These are phyloP conservation scores for Termitomyces sp. DNA, from an alignment of 768 basidiomycete species.

Conservation along the genomic window DNA sequence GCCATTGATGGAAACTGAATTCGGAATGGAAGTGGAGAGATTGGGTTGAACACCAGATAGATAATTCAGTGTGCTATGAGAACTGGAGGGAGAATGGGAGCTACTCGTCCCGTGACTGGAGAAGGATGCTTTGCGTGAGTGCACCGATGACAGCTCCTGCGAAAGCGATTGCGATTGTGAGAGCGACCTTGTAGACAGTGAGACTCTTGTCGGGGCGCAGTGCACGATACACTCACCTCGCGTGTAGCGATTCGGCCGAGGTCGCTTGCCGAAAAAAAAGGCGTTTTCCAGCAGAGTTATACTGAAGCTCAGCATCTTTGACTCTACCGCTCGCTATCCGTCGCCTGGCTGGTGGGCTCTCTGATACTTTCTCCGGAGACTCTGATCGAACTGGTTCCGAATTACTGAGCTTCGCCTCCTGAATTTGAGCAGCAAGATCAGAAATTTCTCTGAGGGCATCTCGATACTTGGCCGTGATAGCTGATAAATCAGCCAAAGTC, in stretches of 20 bases:
- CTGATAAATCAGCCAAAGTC: conserved; percentile 73
- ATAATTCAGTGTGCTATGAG: conserved; percentile 30
- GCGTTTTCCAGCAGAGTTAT: conserved; percentile 51
- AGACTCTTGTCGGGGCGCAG: conserved; percentile 1
- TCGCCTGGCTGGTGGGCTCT: conserved; percentile 39
- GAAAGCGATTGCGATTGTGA: conserved; percentile 94
- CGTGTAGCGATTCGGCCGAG: conserved; percentile 83
- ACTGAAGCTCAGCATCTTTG: conserved; percentile 41
- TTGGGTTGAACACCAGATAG: conserved; percentile 38
- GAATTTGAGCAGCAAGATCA: conserved; percentile 87
- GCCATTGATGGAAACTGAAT: conserved; percentile 21
- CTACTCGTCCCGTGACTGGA: conserved; percentile 74
- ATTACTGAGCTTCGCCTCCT: conserved; percentile 73
- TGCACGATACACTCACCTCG: conserved; percentile 48
- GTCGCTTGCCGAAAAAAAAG: conserved; percentile 87
- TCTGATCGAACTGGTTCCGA: conserved; percentile 28
- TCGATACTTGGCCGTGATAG: conserved; percentile 76
- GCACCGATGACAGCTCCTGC: conserved; percentile 91
- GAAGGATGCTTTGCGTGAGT: conserved; percentile 77
- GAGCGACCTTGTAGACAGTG: conserved; percentile 56
- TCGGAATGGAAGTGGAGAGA: conserved; percentile 52
- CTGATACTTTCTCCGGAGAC: conserved; percentile 39
- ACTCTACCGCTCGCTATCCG: conserved; percentile 45
- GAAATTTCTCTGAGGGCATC: conserved; percentile 89
- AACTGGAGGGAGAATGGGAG: conserved; percentile 53